Evolutionary conservation across 1,139 yeast species (phyloP).

Genomic region (Debaryomyces udenii): DNA sequence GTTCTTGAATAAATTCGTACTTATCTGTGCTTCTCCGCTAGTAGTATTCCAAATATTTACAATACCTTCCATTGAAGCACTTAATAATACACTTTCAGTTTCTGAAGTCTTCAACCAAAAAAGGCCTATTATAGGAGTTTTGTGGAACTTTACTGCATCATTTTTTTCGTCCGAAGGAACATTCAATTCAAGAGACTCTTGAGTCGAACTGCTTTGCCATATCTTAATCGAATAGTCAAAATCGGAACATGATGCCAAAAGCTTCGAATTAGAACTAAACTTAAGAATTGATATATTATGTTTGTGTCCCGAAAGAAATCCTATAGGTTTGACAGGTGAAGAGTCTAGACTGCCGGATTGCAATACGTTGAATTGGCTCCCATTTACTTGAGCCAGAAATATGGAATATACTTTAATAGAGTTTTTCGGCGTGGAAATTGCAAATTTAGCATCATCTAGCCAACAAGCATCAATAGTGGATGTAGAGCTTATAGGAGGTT

Average conservation of each 20-base stretch:
- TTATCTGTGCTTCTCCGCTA: conserved; percentile 34
- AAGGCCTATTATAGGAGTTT: conserved; percentile 58
- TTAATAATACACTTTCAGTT: conserved; percentile 28
- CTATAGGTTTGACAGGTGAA: conserved; percentile 53
- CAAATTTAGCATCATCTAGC: conserved; percentile 72
- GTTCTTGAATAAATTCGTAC: conserved; percentile 29
- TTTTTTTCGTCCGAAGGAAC: conserved; percentile 16
- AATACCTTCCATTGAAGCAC: conserved; percentile 69
- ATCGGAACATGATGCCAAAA: conserved; percentile 76
- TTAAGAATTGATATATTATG: conserved; percentile 58
- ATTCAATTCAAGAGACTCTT: conserved; percentile 39
- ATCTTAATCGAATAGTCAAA: conserved; percentile 65
- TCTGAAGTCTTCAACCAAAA: conserved; percentile 48
- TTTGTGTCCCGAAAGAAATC: conserved; percentile 70
- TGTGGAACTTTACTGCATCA: conserved; percentile 35
- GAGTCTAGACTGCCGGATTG: neutral
- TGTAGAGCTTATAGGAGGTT: conserved; percentile 12
- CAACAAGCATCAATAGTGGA: conserved; percentile 56
- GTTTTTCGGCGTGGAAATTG: conserved; percentile 62
- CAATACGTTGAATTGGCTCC: neutral
- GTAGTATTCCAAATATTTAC: conserved; percentile 68
- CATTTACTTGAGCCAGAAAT: conserved; percentile 1
- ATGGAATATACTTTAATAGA: conserved; percentile 63
- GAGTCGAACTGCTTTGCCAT: conserved; percentile 69
- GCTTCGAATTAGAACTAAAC: conserved; percentile 53